phyloP scores from a whole-genome alignment of 2,329 filamentous ascomycete species.

The Fusarium haematococcum region DNA sequence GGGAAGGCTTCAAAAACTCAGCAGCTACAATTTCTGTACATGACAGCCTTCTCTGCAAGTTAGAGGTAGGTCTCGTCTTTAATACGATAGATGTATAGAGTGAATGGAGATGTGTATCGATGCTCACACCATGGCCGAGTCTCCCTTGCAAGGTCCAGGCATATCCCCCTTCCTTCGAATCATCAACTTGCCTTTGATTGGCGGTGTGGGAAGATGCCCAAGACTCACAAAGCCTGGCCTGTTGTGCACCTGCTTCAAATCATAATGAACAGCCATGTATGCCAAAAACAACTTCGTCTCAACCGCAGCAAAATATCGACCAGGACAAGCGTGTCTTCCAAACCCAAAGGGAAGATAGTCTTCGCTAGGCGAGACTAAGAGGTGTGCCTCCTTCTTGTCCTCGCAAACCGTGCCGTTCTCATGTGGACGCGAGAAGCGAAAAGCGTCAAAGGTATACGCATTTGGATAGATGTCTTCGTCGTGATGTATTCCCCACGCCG shows the following conservation, averaged over 20 bases:
- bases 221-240: neutral
- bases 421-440: neutral
- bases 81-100: no score
- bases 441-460: neutral
- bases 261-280: neutral
- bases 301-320: neutral
- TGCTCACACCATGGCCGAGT: neutral
- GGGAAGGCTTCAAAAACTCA: no score
- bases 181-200: neutral
- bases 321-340: neutral
- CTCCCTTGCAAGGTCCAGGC: neutral
- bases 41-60: no score
- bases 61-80: no score
- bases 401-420: neutral
- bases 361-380: neutral
- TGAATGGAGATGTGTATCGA: no score
- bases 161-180: fast-evolving
- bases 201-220: neutral
- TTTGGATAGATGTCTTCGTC: neutral
- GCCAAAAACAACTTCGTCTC: neutral
- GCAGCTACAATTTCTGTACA: no score
- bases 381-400: neutral
- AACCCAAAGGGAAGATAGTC: neutral
- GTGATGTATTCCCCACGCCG: neutral
- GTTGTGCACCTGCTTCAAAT: neutral